phyloP scores from a whole-genome alignment of 2,329 filamentous ascomycete genomes.

The Trichoderma sp. region DNA sequence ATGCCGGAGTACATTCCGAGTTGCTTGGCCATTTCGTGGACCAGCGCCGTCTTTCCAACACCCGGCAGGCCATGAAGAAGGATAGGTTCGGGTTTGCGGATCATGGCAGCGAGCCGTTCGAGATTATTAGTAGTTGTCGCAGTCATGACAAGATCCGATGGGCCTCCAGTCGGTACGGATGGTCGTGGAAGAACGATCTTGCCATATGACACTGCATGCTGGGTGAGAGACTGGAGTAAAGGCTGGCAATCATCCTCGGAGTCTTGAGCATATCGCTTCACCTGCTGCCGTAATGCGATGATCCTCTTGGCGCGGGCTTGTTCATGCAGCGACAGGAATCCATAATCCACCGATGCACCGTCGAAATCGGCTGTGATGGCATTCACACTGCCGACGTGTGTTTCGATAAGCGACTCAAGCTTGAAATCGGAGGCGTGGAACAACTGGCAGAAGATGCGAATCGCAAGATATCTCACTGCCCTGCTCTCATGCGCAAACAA shows the following conservation, averaged over 20 bases:
- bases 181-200: slow-evolving; percentile 67
- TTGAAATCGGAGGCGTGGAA: slow-evolving; percentile 79
- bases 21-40: slow-evolving; percentile 77
- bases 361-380: slow-evolving; percentile 73
- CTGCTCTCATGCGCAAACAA: slow-evolving; percentile 63
- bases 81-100: slow-evolving; percentile 71
- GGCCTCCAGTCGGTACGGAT: slow-evolving; percentile 48
- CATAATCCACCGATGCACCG: slow-evolving; percentile 73
- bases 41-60: slow-evolving; percentile 84
- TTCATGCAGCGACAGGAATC: slow-evolving; percentile 65
- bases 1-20: slow-evolving; percentile 79
- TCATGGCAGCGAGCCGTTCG: slow-evolving; percentile 63
- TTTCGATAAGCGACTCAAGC: slow-evolving; percentile 68
- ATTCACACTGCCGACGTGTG: slow-evolving; percentile 62
- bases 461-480: slow-evolving; percentile 74
- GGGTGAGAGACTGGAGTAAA: slow-evolving; percentile 52
- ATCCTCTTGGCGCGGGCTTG: slow-evolving; percentile 53
- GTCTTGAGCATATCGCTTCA: slow-evolving; percentile 30
- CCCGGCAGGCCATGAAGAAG: slow-evolving; percentile 82
- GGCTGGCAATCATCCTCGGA: slow-evolving; percentile 20
- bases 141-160: slow-evolving; percentile 65
- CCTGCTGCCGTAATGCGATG: slow-evolving; percentile 43
- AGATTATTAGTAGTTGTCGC: slow-evolving; percentile 73
- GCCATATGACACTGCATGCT: slow-evolving; percentile 65
- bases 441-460: slow-evolving; percentile 77